Base-by-base conservation (phyloP, 176 grass and related monocot species). In the Puccinellia tenuiflora region DNA sequence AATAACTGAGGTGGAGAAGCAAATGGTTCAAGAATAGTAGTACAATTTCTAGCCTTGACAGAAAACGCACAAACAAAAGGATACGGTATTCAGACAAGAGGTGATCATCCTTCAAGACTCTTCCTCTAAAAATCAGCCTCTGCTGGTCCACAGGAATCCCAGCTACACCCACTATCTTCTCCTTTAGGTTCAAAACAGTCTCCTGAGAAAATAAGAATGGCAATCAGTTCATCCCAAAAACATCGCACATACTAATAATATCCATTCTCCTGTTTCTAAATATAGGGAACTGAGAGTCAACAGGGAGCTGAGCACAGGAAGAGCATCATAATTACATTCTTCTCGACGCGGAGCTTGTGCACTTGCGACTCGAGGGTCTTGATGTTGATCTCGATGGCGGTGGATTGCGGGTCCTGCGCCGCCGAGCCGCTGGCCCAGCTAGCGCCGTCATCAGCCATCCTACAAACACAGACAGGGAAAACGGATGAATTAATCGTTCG, bases 31-130 rank as follows among this genome's bases (percentile, higher is more conserved):
- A 34, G 43, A 39, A 18, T 34, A 6, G 33, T 34, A 43, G 33
- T 34, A 43, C 14, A 47, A 3, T 2, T 74, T 38, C 7, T 47
- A 76, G 2, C 17, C 39, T 39, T 7, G 26, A 39, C 6, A 25
- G 7, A 25, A 54, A 45, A 54, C 21, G 38, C 30, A 79, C 3
- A 40, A n/a, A 80, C 21, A 67, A 56, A 91, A 88, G 95, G 92
- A 93, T 98, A 98, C 96, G 85, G n/a, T 95, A 98, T 78, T 95
- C 96, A 11, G 92, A 95, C 47, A 98, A 81, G 38, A 81, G 80
- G 39, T 95, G 88, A 12, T 95, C 90, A 81, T 98, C 96, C 85
- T 92, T 95, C 53, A 98, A 84, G 45, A 98, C 96, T 46, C 86
- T 91, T 79, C 96, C 96, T 74, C 96, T 90, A 64, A 93, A 98